phyloP scores from a whole-genome alignment of 768 basidiomycete species.

The Serpula lacrymans region DNA sequence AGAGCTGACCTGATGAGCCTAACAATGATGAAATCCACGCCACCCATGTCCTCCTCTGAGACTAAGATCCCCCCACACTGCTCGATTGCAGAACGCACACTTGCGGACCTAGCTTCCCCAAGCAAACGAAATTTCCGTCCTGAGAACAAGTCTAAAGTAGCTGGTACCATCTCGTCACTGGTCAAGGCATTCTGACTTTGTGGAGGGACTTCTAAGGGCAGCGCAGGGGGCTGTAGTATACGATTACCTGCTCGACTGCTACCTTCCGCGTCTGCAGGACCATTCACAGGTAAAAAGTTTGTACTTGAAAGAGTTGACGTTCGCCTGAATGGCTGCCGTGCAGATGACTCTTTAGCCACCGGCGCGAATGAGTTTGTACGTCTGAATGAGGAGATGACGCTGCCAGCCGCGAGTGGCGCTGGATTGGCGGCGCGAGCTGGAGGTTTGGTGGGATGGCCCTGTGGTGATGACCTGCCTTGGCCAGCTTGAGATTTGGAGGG shows the following conservation, averaged over 20 bases:
- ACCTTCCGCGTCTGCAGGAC: conserved; percentile 15
- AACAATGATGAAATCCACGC: conserved; percentile 65
- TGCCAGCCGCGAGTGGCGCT: conserved; percentile 4
- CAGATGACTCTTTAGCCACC: conserved; percentile 17
- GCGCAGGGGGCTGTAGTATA: no score
- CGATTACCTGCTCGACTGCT: conserved; percentile 11
- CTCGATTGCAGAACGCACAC: conserved; percentile 59
- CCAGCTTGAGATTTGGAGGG: conserved; percentile 46
- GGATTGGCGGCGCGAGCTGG: conserved; percentile 10
- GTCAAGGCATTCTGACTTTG: no score
- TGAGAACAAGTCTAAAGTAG: conserved; percentile 51
- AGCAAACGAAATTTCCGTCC: conserved; percentile 56
- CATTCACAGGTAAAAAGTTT: conserved; percentile 2
- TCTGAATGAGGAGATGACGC: conserved; percentile 57
- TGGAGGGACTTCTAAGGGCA: no score
- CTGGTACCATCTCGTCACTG: no score
- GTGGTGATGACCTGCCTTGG: conserved; percentile 17
- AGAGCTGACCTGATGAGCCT: conserved; percentile 65
- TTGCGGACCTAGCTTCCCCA: conserved; percentile 62
- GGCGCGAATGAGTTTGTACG: conserved; percentile 66
- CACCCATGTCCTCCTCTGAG: conserved; percentile 39
- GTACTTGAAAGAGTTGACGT: conserved; percentile 24
- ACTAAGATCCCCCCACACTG: conserved; percentile 53
- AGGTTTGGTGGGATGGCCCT: conserved; percentile 14
- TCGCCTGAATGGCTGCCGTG: conserved; percentile 47